Evolutionary conservation across 768 basidiomycete species (phyloP).

Genomic region (Mrakia blollopis): DNA sequence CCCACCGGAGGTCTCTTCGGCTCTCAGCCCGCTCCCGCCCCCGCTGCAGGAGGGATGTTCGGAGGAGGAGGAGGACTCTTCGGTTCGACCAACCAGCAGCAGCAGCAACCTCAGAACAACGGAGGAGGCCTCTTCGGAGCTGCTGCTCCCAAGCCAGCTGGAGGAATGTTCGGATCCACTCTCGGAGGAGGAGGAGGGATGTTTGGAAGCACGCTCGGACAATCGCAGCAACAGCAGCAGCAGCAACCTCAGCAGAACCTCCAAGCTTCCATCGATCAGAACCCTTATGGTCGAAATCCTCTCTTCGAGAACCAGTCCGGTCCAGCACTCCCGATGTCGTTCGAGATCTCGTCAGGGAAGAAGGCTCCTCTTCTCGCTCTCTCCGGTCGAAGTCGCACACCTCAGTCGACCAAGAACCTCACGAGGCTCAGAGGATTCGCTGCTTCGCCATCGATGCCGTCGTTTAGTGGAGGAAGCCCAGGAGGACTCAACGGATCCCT

Average conservation of each 20-base stretch:
- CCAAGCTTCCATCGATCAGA: constrained; percentile 73
- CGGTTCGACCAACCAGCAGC: constrained; percentile 18
- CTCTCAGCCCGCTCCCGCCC: constrained; percentile 20
- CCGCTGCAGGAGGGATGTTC: constrained; percentile 8
- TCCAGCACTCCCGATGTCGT: constrained; percentile 35
- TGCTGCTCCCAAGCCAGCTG: constrained; percentile 17
- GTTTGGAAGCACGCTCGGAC: constrained; percentile 30
- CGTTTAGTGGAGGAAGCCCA: constrained; percentile 46
- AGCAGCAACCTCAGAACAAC: constrained; percentile 4
- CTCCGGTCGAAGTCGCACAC: constrained; percentile 39
- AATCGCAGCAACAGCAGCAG: constrained; percentile 35
- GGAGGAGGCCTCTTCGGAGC: constrained; percentile 2
- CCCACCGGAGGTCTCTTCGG: constrained; percentile 36
- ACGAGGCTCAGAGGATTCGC: constrained; percentile 40
- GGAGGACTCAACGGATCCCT: constrained; percentile 19
- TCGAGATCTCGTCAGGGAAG: constrained; percentile 33
- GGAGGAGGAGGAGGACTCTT: constrained; percentile 22
- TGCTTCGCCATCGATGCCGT: constrained; percentile 49
- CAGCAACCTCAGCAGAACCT: constrained; percentile 34
- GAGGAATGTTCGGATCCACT: constrained; percentile 29
- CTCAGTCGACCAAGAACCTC: constrained; percentile 37
- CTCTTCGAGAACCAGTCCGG: constrained; percentile 44
- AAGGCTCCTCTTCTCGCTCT: constrained; percentile 44
- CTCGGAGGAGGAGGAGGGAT: constrained; percentile 16
- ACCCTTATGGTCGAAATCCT: constrained; percentile 48